Percentiles rank a stretch among this genome's conserved stretches.
Conservation (phyloP, 2,329 filamentous ascomycete genomes). For the Cladophialophora bantiana region DNA sequence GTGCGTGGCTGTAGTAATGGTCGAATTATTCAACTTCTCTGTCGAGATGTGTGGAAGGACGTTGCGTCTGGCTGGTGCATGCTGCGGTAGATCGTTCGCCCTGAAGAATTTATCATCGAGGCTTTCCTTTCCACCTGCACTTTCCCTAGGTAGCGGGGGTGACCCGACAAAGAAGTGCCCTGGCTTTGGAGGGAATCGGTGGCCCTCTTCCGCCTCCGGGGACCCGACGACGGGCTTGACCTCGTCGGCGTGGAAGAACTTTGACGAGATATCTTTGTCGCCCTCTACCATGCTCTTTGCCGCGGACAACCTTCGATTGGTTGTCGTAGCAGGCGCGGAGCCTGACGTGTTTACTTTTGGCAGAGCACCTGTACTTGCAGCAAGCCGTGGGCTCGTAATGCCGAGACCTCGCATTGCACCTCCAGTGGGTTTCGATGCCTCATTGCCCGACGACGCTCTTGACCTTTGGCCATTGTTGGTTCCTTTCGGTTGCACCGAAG, state of each 20-base stretch:
- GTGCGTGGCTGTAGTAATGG: slow-evolving; percentile 14
- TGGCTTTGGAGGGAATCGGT: slow-evolving; percentile 35
- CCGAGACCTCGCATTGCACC: slow-evolving; percentile 26
- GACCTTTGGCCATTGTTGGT: slow-evolving; percentile 20
- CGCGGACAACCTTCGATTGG: slow-evolving; percentile 43
- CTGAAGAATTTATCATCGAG: slow-evolving; percentile 67
- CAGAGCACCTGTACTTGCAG: slow-evolving; percentile 27
- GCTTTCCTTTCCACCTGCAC: slow-evolving; percentile 50
- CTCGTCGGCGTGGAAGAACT: slow-evolving; percentile 94
- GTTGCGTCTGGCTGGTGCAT: slow-evolving; percentile 36
- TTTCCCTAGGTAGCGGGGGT: slow-evolving; percentile 15
- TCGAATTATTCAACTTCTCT: neutral
- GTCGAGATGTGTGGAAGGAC: slow-evolving; percentile 20
- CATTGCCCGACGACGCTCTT: slow-evolving; percentile 35
- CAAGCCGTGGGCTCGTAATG: slow-evolving; percentile 26
- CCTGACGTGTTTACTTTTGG: slow-evolving; percentile 18
- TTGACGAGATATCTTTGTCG: slow-evolving; percentile 53
- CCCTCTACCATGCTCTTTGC: slow-evolving; percentile 50
- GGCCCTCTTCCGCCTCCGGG: slow-evolving; percentile 46
- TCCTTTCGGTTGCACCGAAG: slow-evolving; percentile 45
- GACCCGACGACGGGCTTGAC: slow-evolving; percentile 60
- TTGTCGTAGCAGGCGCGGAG: slow-evolving; percentile 25
- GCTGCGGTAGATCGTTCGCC: slow-evolving; percentile 69
- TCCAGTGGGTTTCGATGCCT: slow-evolving; percentile 32
- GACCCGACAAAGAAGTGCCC: slow-evolving; percentile 44